Evolutionary conservation across 1,284 basidiomycete genomes (phyloP).

Genomic region (Fomitopsis schrenkii): DNA sequence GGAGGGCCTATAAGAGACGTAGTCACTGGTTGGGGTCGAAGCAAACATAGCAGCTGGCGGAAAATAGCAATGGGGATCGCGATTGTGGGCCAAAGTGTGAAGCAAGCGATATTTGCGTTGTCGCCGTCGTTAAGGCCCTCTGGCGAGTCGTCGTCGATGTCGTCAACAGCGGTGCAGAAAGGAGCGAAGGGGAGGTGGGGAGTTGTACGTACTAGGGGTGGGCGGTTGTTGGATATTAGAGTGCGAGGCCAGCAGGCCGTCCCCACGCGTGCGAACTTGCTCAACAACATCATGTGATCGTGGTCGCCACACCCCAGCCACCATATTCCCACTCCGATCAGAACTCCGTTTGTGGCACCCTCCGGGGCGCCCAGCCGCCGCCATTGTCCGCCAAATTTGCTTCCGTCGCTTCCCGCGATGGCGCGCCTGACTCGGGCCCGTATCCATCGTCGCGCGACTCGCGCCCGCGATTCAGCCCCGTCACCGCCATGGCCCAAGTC

Average conservation of each 20-base stretch:
- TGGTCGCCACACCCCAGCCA: background rate
- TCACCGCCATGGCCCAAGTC: background rate
- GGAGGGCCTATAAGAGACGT: constrained; percentile 30
- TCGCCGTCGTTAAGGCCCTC: constrained; percentile 7
- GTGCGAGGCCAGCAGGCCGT: background rate
- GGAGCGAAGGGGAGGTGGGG: constrained; percentile 6
- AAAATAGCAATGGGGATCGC: constrained; percentile 25
- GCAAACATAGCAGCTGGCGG: constrained; percentile 32
- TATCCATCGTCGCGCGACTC: background rate
- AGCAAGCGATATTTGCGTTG: constrained; percentile 9
- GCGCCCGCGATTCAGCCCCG: background rate
- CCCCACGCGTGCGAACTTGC: constrained; percentile 28
- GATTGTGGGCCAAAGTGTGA: constrained; percentile 9
- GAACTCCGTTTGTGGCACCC: background rate
- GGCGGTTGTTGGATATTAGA: constrained; percentile 16
- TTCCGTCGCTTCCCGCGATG: background rate
- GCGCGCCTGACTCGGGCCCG: background rate
- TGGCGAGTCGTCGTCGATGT: constrained; percentile 20
- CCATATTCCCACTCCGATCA: background rate
- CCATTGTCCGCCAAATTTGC: background rate
- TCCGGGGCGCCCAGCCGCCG: background rate
- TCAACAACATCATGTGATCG: constrained; percentile 39
- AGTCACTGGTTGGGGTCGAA: constrained; percentile 32
- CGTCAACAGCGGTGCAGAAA: constrained; percentile 10
- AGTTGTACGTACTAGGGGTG: constrained; percentile 7